Conservation (phyloP, 1,284 basidiomycete species). For the Leccinum subrobustum region DNA sequence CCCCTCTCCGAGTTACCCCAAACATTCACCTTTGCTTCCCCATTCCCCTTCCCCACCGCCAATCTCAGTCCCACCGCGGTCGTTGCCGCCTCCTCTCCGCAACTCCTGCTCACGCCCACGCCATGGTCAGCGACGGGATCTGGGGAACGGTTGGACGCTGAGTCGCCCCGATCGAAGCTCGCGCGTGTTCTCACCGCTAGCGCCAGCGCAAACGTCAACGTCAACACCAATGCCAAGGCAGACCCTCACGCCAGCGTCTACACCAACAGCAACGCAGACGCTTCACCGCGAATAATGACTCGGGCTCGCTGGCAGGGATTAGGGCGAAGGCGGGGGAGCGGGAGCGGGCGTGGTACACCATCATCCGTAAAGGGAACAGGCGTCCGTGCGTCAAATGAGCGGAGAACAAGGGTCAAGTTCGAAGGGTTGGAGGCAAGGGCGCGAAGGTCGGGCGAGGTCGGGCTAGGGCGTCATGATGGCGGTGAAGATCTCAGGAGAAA, state of each 20-base stretch:
- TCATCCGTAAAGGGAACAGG: not conserved
- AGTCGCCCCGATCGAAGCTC: conserved; percentile 26
- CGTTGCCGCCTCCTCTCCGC: not conserved
- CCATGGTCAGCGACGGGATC: not conserved
- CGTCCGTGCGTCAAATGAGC: conserved; percentile 2
- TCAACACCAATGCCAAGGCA: not conserved
- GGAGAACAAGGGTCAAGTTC: conserved; percentile 8
- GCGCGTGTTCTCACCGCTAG: conserved; percentile 11
- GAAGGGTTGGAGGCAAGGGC: not conserved
- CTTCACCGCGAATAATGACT: not conserved
- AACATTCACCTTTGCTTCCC: not conserved
- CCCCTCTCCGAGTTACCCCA: conserved; percentile 1
- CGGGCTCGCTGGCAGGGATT: not conserved
- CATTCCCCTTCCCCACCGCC: not conserved
- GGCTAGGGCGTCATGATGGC: not conserved
- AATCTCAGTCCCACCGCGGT: not conserved
- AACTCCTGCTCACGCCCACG: not conserved
- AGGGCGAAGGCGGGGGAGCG: not conserved
- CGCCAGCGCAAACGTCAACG: not conserved
- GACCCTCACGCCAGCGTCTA: not conserved
- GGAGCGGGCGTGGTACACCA: not conserved
- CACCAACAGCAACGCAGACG: not conserved
- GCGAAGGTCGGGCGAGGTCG: not conserved
- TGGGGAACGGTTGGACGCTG: not conserved
- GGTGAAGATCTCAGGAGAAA: not conserved